Percentiles rank a stretch among this genome's conserved stretches.
These are phyloP conservation scores for Clarireedia monteithiana DNA, from an alignment of 2,329 filamentous ascomycete species.

Conservation along the genomic window DNA sequence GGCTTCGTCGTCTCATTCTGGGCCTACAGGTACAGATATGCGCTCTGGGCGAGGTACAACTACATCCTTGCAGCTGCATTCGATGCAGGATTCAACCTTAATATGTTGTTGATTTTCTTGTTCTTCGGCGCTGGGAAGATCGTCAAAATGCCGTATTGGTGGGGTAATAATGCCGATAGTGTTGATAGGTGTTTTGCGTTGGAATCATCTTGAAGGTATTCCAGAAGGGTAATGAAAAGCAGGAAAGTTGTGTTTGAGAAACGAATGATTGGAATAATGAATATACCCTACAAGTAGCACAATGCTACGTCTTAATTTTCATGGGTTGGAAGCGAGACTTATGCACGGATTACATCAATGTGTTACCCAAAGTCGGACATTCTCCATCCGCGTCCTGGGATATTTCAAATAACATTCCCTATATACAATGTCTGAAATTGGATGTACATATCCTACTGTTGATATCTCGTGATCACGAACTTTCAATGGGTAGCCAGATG, in stretches of 20 bases:
- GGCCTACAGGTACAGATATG: conserved; percentile 46
- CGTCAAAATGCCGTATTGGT: conserved; percentile 54
- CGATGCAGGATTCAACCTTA: conserved; percentile 55
- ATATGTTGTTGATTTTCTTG: conserved; percentile 53
- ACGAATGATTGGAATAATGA: too few relatives aligned
- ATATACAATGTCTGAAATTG: too few relatives aligned
- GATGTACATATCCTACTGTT: too few relatives aligned
- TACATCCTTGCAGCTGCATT: conserved; percentile 54
- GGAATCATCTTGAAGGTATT: not conserved
- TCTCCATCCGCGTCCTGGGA: too few relatives aligned
- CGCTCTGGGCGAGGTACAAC: conserved; percentile 52
- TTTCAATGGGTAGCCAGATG: too few relatives aligned
- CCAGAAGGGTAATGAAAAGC: not conserved
- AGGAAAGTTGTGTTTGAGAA: not conserved
- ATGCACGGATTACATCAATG: too few relatives aligned
- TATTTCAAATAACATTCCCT: too few relatives aligned
- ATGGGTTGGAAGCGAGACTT: too few relatives aligned
- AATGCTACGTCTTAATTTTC: too few relatives aligned
- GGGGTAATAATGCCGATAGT: conserved; percentile 49
- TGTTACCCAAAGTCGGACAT: too few relatives aligned
- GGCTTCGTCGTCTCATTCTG: conserved; percentile 54
- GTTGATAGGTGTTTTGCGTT: conserved; percentile 53
- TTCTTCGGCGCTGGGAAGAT: conserved; percentile 50
- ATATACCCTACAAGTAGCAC: too few relatives aligned
- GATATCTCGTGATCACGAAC: too few relatives aligned